Base-by-base conservation (phyloP, 805 yeast genomes). In the Yarrowia alimentaria region DNA sequence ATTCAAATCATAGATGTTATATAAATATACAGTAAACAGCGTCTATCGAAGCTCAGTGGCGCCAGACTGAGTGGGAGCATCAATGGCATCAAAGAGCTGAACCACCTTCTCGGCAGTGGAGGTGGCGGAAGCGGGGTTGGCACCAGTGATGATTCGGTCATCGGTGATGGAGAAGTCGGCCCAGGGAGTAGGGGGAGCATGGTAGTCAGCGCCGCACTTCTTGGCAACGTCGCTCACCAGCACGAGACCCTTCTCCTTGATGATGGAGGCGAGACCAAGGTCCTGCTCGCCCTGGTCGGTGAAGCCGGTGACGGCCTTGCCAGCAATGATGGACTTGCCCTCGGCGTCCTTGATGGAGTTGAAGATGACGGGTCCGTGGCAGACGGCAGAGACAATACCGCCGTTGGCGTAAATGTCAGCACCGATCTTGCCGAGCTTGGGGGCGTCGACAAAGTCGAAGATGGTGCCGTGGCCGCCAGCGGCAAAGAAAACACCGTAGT, bases 401-500 rank as follows among this genome's bases (percentile, higher is more conserved):
- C 76, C 77, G 16, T 72, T 63, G 24, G 64, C 66, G 60, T 74
- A 78, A 43, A 80, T 72, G 17, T 67, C 64, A 21, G 68, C 64
- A 16, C 79, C 81, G 33, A 77, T 53, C 18, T 61, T 55, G 51
- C 74, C 78, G 49, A 80, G 64, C 13, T 61, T 70, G 5, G 60
- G 64, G 12, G 83, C 82, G 3, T 61, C 67, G 35, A 81, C 81
- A 64, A 70, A 79, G 62, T 81, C 87, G 56, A 72, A 77, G 31
- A 74, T 56, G 21, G 82, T 68, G 22, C 78, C 87, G 59, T 82
- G 87, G 29, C 88, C 87, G 45, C 79, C 87, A 42, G 83, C 74
- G 31, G 82, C 84, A 57, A 68, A 80, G 61, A 80, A 73, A 54
- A 79, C 70, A 35, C 70, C 71, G 63, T 71, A 81, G 29, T 78